phyloP scores from a whole-genome alignment of 1,284 basidiomycete genomes.

The Moniliella sp. region DNA sequence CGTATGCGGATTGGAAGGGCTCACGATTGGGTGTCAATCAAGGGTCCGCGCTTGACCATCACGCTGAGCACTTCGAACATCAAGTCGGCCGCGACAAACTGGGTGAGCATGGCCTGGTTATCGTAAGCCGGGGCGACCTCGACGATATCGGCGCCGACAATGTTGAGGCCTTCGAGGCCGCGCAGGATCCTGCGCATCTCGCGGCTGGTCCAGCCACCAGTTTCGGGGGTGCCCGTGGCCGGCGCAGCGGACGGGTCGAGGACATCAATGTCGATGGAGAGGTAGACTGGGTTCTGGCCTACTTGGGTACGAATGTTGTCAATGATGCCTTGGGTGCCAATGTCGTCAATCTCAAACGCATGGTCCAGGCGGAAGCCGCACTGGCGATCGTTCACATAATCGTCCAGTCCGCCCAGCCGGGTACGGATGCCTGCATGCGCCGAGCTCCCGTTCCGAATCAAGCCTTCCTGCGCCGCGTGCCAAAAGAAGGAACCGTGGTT shows the following conservation, averaged over 20 bases:
- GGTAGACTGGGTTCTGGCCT: constrained; percentile 49
- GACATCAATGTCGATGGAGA: constrained; percentile 45
- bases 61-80: constrained; percentile 32
- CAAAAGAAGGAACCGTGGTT: constrained; percentile 37
- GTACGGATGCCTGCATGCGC: constrained; percentile 46
- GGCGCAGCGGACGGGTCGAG: constrained; percentile 55
- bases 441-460: constrained; percentile 44
- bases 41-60: constrained; percentile 9
- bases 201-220: constrained; percentile 58
- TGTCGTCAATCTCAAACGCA: constrained; percentile 35
- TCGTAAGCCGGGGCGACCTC: constrained; percentile 66
- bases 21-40: constrained; percentile 3
- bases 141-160: constrained; percentile 49
- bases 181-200: constrained; percentile 57
- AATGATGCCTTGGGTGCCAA: constrained; percentile 35
- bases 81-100: constrained; percentile 49
- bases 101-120: constrained; percentile 49
- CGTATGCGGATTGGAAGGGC: too few species aligned
- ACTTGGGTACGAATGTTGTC: constrained; percentile 40
- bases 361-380: constrained; percentile 36
- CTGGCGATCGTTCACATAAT: constrained; percentile 29
- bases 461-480: constrained; percentile 48
- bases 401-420: constrained; percentile 38
- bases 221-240: constrained; percentile 61
- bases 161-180: constrained; percentile 51